Percentiles rank a stretch among this genome's conserved stretches.
phyloP scores from a whole-genome alignment of 1,139 yeast genomes.

The Wickerhamiella pararugosa region DNA sequence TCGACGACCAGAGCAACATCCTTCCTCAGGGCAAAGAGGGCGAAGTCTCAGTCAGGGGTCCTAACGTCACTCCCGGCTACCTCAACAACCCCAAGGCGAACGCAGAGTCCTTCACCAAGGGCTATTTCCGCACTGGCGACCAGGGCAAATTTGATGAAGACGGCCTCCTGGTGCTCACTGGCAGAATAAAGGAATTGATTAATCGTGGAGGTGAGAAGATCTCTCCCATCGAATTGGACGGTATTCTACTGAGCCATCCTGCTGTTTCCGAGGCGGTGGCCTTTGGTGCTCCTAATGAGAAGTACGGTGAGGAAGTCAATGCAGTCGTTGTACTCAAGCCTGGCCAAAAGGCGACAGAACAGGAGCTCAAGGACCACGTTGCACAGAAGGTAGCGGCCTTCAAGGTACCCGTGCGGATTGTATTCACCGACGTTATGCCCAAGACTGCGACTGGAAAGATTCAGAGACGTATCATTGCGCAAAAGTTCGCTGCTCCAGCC shows the following conservation, averaged over 20 bases:
- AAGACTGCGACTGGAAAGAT: slow-evolving; percentile 62
- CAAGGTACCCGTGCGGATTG: slow-evolving; percentile 42
- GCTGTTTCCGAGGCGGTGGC: slow-evolving; percentile 51
- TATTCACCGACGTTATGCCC: slow-evolving; percentile 45
- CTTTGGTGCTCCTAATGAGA: slow-evolving; percentile 46
- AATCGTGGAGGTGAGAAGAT: slow-evolving; percentile 60
- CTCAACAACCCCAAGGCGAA: slow-evolving; percentile 55
- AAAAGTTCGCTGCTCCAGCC: slow-evolving; percentile 20
- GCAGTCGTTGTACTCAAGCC: slow-evolving; percentile 45
- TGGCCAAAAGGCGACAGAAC: slow-evolving; percentile 26
- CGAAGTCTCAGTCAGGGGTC: slow-evolving; percentile 50
- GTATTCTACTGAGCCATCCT: slow-evolving; percentile 39
- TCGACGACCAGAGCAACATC: slow-evolving; percentile 34
- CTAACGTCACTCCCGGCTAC: slow-evolving; percentile 55
- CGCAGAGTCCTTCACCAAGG: slow-evolving; percentile 43
- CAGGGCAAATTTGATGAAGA: slow-evolving; percentile 48
- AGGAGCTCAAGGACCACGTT: slow-evolving; percentile 34
- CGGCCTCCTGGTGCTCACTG: slow-evolving; percentile 43
- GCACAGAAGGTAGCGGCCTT: slow-evolving; percentile 34
- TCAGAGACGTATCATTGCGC: slow-evolving; percentile 46
- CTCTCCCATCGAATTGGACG: slow-evolving; percentile 50
- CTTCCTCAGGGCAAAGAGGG: slow-evolving; percentile 40
- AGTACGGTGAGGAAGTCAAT: slow-evolving; percentile 52
- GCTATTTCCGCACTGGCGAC: slow-evolving; percentile 60
- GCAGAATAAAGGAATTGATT: slow-evolving; percentile 51